These are phyloP conservation scores for Umbelopsis sp. DNA, from an alignment of 192 early-diverging fungal genomes.

Conservation along the genomic window DNA sequence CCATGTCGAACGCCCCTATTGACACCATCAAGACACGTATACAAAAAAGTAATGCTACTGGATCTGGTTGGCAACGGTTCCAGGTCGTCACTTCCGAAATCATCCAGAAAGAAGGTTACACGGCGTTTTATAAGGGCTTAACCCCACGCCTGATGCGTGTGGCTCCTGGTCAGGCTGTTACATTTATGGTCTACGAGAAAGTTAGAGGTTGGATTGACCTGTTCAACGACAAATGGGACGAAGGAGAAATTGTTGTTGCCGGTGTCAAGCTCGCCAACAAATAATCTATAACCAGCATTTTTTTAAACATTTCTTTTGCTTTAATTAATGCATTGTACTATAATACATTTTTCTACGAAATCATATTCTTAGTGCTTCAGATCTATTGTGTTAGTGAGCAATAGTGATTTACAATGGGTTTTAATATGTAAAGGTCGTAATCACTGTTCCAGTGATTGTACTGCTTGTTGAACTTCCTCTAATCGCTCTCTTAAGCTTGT, in stretches of 20 bases:
- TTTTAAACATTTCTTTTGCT: background rate
- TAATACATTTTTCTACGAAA: background rate
- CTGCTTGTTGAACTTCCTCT: background rate
- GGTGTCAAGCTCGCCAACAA: conserved; percentile 11
- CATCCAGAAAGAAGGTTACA: conserved; percentile 84
- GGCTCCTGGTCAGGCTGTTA: conserved; percentile 96
- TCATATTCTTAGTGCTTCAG: background rate
- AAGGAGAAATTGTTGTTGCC: conserved; percentile 22
- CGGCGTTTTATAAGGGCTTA: conserved; percentile 94
- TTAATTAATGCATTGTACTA: conserved; percentile 12
- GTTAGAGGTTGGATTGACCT: conserved; percentile 77
- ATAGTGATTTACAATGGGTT: background rate
- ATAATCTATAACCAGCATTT: background rate
- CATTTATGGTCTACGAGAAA: conserved; percentile 92
- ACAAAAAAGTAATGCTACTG: conserved; percentile 77
- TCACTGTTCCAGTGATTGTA: background rate
- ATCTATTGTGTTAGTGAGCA: background rate
- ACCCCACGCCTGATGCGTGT: conserved; percentile 92
- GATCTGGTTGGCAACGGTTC: conserved; percentile 81
- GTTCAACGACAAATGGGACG: conserved; percentile 26
- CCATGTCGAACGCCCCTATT: conserved; percentile 94
- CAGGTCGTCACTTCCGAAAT: conserved; percentile 77
- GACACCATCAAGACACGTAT: conserved; percentile 99
- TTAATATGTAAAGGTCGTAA: background rate
- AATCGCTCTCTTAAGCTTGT: background rate